These are phyloP conservation scores for Iberis pinnata DNA, from an alignment of 345 rosid species.

Conservation along the genomic window DNA sequence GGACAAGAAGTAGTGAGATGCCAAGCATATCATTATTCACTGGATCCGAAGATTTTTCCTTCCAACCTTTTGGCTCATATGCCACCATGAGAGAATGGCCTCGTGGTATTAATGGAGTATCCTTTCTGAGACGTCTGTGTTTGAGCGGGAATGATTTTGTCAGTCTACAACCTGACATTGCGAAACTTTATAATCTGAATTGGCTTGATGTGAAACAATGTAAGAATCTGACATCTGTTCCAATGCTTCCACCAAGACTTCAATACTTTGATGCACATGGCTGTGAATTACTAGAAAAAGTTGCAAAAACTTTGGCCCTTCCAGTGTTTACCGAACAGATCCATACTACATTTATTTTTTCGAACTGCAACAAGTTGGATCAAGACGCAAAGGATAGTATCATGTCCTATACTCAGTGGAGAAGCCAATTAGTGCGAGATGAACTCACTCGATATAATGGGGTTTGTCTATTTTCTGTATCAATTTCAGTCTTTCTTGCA, in stretches of 20 bases:
- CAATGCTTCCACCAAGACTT: conserved; percentile 12
- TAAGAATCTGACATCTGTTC: background rate
- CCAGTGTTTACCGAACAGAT: background rate
- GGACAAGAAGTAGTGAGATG: background rate
- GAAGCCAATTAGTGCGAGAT: background rate
- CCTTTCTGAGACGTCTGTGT: background rate
- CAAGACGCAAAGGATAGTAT: conserved; percentile 1
- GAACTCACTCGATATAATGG: background rate
- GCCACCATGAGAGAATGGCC: background rate
- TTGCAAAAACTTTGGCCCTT: conserved; percentile 3
- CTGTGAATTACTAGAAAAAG: conserved; percentile 1
- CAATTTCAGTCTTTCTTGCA: too few species aligned
- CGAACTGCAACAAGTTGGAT: background rate
- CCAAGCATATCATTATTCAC: background rate
- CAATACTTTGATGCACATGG: conserved; percentile 4
- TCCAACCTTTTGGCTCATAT: background rate
- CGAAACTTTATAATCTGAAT: background rate
- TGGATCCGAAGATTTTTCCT: background rate
- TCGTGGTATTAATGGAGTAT: background rate
- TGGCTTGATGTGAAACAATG: conserved; percentile 2
- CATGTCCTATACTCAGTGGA: background rate
- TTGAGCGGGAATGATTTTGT: conserved; percentile 1
- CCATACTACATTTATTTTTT: conserved; percentile 5
- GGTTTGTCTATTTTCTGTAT: background rate
- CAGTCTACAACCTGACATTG: background rate